Percentiles rank a stretch among this genome's conserved stretches.
Evolutionary conservation across 139 green algal species (phyloP).

Genomic region (Chara braunii): DNA sequence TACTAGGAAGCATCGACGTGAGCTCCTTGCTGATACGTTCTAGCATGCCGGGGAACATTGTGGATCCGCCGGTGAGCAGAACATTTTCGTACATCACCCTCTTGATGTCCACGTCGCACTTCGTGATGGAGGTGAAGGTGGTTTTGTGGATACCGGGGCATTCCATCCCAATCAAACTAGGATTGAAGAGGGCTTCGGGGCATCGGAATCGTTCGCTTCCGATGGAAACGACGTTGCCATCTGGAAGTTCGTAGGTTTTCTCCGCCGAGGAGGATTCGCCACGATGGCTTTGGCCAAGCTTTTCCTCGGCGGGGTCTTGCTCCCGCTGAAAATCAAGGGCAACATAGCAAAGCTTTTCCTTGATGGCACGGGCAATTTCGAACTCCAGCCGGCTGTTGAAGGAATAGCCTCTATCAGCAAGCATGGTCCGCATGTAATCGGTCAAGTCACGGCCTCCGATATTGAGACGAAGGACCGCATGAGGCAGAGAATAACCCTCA

Average conservation of each 20-base stretch:
- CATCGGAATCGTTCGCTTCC: constrained; percentile 92
- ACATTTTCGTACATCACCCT: constrained; percentile 96
- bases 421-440: constrained; percentile 91
- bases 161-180: constrained; percentile 82
- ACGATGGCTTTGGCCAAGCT: too few relatives aligned
- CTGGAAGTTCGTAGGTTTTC: constrained; percentile 34
- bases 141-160: constrained; percentile 86
- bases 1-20: constrained; percentile 65
- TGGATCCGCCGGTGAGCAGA: constrained; percentile 82
- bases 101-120: constrained; percentile 95
- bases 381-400: constrained; percentile 95
- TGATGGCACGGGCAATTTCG: constrained; percentile 98
- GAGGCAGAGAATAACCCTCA: constrained; percentile 93
- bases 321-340: constrained; percentile 96
- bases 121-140: constrained; percentile 98
- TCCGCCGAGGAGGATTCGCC: constrained; percentile 48
- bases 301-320: constrained; percentile 58
- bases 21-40: constrained; percentile 97
- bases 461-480: constrained; percentile 93
- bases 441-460: constrained; percentile 93
- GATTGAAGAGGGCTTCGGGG: constrained; percentile 95
- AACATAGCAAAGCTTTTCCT: constrained; percentile 98
- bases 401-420: constrained; percentile 91
- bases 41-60: constrained; percentile 95
- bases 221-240: constrained; percentile 82